Conservation (phyloP, 352 stramenopile genomes). For the Phytophthora syringae region DNA sequence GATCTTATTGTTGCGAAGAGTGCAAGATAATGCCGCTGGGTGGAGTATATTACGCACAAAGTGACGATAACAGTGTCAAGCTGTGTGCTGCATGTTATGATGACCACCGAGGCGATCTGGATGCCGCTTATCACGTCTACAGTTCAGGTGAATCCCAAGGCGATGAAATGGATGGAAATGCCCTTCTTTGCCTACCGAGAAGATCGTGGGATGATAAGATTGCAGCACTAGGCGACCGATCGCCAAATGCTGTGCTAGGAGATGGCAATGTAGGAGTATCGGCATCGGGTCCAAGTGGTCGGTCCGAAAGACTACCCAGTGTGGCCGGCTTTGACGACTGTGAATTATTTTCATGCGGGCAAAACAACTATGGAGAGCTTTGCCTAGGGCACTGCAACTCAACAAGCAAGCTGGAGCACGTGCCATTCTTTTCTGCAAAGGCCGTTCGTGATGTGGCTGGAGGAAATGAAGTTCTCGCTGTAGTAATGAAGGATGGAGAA, state of each 20-base stretch:
- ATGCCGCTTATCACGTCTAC: constrained; percentile 58
- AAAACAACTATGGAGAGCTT: constrained; percentile 92
- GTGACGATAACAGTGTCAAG: constrained; percentile 64
- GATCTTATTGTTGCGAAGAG: constrained; percentile 65
- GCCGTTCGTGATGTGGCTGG: constrained; percentile 72
- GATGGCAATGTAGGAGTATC: constrained; percentile 10
- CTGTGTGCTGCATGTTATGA: constrained; percentile 83
- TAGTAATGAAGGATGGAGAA: constrained; percentile 84
- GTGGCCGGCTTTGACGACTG: constrained; percentile 75
- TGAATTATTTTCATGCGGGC: constrained; percentile 87
- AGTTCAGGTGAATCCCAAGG: constrained; percentile 44
- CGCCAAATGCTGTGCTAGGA: neutral
- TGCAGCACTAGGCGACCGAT: constrained; percentile 38
- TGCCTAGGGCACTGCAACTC: constrained; percentile 89
- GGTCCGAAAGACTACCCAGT: constrained; percentile 13
- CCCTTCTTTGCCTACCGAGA: constrained; percentile 57
- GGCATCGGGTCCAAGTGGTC: constrained; percentile 8
- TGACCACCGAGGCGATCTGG: constrained; percentile 66
- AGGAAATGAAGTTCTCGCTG: constrained; percentile 87
- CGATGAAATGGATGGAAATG: constrained; percentile 37
- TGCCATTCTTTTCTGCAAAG: constrained; percentile 86
- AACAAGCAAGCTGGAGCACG: constrained; percentile 85
- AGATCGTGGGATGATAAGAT: constrained; percentile 63
- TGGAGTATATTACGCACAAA: constrained; percentile 67
- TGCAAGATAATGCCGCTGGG: constrained; percentile 50